A percentile compares a stretch with the other conserved stretches of the same genome.
phyloP scores from a whole-genome alignment of 805 yeast species.

The Candida endomychidarum region DNA sequence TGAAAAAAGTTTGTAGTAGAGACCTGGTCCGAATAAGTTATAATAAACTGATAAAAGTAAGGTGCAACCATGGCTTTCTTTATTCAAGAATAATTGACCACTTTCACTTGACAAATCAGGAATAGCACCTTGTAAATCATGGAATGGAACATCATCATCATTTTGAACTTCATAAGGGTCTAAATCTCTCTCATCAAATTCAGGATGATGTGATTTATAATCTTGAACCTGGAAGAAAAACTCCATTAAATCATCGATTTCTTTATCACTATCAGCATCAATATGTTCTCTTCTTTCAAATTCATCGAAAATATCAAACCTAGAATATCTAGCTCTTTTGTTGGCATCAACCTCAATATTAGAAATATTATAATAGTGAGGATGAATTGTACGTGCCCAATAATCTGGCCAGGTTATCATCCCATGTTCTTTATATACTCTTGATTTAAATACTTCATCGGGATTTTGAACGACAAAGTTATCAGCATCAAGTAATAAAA shows the following conservation, averaged over 20 bases:
- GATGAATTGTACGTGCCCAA: constrained; percentile 67
- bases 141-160: constrained; percentile 31
- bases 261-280: constrained; percentile 23
- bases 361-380: constrained; percentile 57
- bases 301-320: constrained; percentile 34
- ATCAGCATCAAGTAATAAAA: constrained; percentile 52
- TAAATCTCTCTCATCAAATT: constrained; percentile 1
- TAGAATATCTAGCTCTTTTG: constrained; percentile 20
- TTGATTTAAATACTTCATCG: constrained; percentile 46
- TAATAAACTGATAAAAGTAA: constrained; percentile 61
- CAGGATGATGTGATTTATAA: not conserved
- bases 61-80: constrained; percentile 56
- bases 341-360: constrained; percentile 30
- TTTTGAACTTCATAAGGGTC: not conserved
- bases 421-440: constrained; percentile 45
- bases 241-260: constrained; percentile 23
- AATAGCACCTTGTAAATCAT: constrained; percentile 60
- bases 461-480: constrained; percentile 44
- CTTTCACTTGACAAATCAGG: constrained; percentile 71
- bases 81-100: constrained; percentile 65
- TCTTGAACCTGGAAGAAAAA: constrained; percentile 11
- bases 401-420: constrained; percentile 67
- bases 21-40: constrained; percentile 62
- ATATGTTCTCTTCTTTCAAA: constrained; percentile 17
- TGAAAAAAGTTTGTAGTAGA: constrained; percentile 64